Conservation (phyloP, 768 basidiomycete species). For the Coprinellus aureogranulatus region DNA sequence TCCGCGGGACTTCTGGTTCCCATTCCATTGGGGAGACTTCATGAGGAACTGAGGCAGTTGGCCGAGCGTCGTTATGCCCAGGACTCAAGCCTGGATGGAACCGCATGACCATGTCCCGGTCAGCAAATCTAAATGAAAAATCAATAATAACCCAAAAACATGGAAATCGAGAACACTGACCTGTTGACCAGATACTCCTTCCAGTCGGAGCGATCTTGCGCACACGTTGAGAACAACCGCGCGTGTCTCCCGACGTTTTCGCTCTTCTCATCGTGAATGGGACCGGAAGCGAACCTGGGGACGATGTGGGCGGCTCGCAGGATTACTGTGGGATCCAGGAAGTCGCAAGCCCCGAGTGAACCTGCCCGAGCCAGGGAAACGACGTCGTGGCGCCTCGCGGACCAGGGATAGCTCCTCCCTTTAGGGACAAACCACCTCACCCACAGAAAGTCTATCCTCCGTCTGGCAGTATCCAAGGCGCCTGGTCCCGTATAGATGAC, state of each 20-base stretch:
- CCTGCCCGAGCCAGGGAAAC: not conserved
- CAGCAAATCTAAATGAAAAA: too few relatives aligned
- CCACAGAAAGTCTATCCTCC: not conserved
- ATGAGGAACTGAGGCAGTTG: too few relatives aligned
- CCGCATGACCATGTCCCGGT: too few relatives aligned
- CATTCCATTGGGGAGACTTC: too few relatives aligned
- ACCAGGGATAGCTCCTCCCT: not conserved
- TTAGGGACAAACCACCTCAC: not conserved
- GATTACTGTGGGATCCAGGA: not conserved
- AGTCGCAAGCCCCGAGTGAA: not conserved
- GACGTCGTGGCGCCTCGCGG: not conserved
- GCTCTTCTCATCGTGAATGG: not conserved
- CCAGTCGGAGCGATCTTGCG: not conserved
- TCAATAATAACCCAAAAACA: too few relatives aligned
- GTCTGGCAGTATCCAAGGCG: not conserved
- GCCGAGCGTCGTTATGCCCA: too few relatives aligned
- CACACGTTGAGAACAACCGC: not conserved
- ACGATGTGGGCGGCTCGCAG: not conserved
- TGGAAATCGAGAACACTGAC: too few relatives aligned
- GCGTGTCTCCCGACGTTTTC: not conserved
- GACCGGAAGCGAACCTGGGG: not conserved
- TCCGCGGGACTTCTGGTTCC: too few relatives aligned
- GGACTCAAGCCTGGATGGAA: not conserved
- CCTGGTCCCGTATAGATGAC: not conserved
- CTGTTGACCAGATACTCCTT: not conserved